Conservation (phyloP, 2,329 filamentous ascomycete species). For the Fusarium zealandicum region DNA sequence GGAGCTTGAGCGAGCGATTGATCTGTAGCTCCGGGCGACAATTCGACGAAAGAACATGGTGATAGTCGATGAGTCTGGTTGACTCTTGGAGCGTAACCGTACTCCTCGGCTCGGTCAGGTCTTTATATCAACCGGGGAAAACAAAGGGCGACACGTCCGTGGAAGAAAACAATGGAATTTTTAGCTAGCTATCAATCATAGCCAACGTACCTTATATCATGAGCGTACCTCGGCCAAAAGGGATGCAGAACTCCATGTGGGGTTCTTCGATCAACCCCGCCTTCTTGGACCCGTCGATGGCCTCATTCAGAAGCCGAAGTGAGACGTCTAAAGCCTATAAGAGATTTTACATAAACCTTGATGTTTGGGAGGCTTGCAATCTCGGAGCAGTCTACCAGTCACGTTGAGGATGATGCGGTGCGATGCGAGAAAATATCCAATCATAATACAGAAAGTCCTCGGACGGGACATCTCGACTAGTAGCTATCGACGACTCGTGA, state of each 20-base stretch:
- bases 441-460: background rate
- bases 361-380: background rate
- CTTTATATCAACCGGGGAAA: background rate
- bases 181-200: slow-evolving; percentile 2
- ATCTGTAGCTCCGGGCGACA: slow-evolving; percentile 20
- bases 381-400: background rate
- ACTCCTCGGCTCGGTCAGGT: background rate
- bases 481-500: slow-evolving; percentile 3
- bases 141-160: background rate
- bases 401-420: background rate
- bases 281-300: slow-evolving; percentile 26
- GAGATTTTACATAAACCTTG: background rate
- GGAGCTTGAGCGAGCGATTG: background rate
- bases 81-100: background rate
- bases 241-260: slow-evolving; percentile 35
- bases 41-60: slow-evolving; percentile 26
- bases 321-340: slow-evolving; percentile 8
- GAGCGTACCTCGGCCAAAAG: slow-evolving; percentile 40
- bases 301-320: slow-evolving; percentile 28
- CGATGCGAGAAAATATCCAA: background rate
- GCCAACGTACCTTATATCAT: background rate
- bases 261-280: slow-evolving; percentile 38
- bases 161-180: background rate
- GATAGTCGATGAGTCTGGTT: background rate
- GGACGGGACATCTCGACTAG: slow-evolving; percentile 1